Conservation (phyloP, 2,329 filamentous ascomycete species). For the Nemania abortiva region DNA sequence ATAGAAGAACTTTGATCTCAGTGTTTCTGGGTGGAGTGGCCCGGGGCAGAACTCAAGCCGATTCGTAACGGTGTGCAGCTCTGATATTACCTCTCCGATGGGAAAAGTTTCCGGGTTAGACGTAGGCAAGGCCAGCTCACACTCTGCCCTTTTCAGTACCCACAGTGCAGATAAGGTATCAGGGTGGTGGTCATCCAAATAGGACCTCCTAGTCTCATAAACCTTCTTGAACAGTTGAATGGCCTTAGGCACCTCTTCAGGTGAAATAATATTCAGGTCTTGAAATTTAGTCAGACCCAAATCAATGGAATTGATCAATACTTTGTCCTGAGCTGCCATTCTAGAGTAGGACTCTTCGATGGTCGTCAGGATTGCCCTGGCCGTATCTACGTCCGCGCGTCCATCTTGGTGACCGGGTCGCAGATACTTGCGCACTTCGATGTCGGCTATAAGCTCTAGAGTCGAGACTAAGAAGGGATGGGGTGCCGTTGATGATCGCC, state of each 20-base stretch:
- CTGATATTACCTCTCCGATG: neutral
- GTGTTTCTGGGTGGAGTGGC: neutral
- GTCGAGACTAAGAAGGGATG: conserved; percentile 6
- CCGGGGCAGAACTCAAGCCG: neutral
- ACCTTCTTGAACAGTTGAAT: neutral
- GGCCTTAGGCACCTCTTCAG: neutral
- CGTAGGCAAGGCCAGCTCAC: neutral
- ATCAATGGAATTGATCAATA: neutral
- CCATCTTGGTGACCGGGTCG: neutral
- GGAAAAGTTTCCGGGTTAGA: neutral
- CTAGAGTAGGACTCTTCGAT: neutral
- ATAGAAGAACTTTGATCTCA: conserved; percentile 3
- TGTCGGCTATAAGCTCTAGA: conserved; percentile 1
- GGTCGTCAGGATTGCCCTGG: neutral
- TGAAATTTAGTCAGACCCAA: neutral
- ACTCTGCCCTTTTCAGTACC: neutral
- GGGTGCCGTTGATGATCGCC: neutral
- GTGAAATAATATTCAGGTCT: neutral
- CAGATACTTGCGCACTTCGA: conserved; percentile 1
- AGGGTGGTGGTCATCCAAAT: neutral
- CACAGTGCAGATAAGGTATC: conserved; percentile 7
- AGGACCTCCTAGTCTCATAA: neutral
- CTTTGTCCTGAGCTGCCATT: neutral
- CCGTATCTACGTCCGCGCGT: neutral
- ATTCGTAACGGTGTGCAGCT: neutral